A percentile compares a stretch with the other conserved stretches of the same genome.
Evolutionary conservation across 306 rosid species (phyloP).

Genomic region (Corylus avellana): DNA sequence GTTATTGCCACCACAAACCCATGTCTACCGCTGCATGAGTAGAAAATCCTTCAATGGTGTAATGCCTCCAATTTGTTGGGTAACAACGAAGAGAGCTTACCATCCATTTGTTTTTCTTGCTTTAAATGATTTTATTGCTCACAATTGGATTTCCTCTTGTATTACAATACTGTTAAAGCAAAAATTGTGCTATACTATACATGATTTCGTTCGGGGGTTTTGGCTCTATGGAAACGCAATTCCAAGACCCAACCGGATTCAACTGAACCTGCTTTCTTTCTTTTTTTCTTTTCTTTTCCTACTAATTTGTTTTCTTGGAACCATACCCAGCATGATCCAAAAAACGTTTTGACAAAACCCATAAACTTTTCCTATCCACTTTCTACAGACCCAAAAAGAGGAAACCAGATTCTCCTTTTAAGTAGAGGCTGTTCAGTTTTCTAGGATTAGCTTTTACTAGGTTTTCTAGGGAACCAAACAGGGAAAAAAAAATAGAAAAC

Average conservation of each 20-base stretch:
- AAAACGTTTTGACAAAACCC: neutral
- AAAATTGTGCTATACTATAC: neutral
- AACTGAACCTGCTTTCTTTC: neutral
- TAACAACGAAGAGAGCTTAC: slow-evolving; percentile 3
- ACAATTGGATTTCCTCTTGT: neutral
- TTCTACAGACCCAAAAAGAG: neutral
- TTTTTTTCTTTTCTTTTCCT: neutral
- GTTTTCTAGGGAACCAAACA: neutral
- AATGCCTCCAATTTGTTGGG: slow-evolving; percentile 4
- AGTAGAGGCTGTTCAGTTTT: neutral
- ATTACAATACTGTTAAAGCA: neutral
- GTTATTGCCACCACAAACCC: slow-evolving; percentile 97
- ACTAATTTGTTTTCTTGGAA: neutral
- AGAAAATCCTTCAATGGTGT: slow-evolving; percentile 15
- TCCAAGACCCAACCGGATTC: neutral
- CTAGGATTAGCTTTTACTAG: neutral
- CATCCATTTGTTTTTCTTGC: neutral
- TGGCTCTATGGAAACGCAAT: neutral
- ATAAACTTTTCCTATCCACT: neutral
- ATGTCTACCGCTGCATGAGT: slow-evolving; percentile 75
- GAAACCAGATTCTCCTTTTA: neutral
- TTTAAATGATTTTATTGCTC: neutral
- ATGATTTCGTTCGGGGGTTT: neutral
- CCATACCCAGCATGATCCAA: neutral
- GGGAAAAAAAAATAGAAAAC: neutral